phyloP scores from a whole-genome alignment of 2,329 filamentous ascomycete species.

The Fonsecaea pedrosoi region DNA sequence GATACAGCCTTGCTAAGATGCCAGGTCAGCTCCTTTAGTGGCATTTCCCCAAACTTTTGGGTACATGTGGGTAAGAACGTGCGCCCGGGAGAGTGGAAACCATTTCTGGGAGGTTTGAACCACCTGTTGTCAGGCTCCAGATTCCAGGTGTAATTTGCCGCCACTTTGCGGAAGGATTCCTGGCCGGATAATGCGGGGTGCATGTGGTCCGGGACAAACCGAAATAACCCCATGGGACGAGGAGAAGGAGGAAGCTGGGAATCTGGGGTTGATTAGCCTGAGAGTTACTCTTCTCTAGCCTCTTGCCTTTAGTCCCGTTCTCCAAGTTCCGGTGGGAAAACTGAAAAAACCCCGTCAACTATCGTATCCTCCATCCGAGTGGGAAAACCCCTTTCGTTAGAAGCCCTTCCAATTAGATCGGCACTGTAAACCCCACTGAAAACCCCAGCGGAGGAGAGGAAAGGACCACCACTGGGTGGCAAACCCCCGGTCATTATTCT shows the following conservation, averaged over 20 bases:
- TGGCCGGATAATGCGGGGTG: not conserved
- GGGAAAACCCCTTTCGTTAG: not conserved
- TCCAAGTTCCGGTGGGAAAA: not conserved
- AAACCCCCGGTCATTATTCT: too few relatives aligned
- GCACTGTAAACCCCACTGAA: not conserved
- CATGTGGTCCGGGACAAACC: not conserved
- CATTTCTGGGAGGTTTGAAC: too few relatives aligned
- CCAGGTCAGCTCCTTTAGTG: not conserved
- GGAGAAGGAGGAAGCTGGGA: not conserved
- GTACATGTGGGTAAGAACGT: too few relatives aligned
- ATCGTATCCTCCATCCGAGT: not conserved
- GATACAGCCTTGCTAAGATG: not conserved
- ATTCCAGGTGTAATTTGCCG: not conserved
- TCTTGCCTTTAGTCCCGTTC: not conserved
- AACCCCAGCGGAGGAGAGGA: not conserved
- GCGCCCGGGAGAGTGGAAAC: too few relatives aligned
- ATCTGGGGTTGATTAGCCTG: not conserved
- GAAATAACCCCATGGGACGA: conserved; percentile 1
- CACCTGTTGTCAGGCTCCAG: too few relatives aligned
- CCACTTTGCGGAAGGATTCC: not conserved
- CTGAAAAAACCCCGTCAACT: not conserved
- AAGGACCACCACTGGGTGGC: too few relatives aligned
- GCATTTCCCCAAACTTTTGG: too few relatives aligned
- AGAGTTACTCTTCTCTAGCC: not conserved
- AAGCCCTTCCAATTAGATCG: not conserved